Evolutionary conservation across 352 stramenopile genomes (phyloP).

Genomic region (Globisporangium uncinulatum): DNA sequence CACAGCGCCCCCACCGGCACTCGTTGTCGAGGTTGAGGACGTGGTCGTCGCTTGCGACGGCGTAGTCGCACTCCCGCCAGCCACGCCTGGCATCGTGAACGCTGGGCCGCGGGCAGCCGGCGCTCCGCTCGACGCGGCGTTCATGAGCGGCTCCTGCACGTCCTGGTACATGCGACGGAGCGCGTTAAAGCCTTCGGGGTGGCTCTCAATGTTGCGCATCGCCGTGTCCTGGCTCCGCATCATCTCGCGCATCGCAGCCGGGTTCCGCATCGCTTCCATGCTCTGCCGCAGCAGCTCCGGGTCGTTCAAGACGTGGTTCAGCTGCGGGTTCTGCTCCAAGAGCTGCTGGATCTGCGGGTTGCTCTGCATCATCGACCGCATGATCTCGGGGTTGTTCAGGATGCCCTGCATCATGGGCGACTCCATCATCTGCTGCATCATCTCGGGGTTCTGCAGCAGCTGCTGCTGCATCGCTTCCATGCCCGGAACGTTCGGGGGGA

Average conservation of each 20-base stretch:
- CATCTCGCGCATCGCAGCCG: constrained; percentile 93
- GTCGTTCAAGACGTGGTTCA: constrained; percentile 95
- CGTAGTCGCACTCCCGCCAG: constrained; percentile 29
- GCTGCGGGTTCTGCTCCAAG: constrained; percentile 94
- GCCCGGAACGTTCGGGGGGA: neutral
- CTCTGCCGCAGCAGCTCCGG: constrained; percentile 92
- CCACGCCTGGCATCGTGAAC: constrained; percentile 84
- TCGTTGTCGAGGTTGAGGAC: constrained; percentile 17
- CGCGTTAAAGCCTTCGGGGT: constrained; percentile 96
- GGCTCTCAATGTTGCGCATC: constrained; percentile 96
- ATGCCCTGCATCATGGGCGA: constrained; percentile 91
- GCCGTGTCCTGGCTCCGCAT: constrained; percentile 97
- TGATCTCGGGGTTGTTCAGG: constrained; percentile 95
- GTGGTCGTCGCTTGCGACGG: constrained; percentile 18
- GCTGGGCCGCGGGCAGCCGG: constrained; percentile 40
- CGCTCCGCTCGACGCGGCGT: constrained; percentile 68
- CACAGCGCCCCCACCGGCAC: constrained; percentile 3
- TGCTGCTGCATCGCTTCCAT: constrained; percentile 85
- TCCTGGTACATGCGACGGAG: constrained; percentile 93
- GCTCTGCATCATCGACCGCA: constrained; percentile 93
- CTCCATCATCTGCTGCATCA: constrained; percentile 87
- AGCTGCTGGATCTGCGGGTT: constrained; percentile 95
- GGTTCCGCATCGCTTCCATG: constrained; percentile 97
- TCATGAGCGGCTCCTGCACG: constrained; percentile 95
- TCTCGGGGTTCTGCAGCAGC: constrained; percentile 85